Evolutionary conservation across 2,329 filamentous ascomycete species (phyloP), one percentile per base, ranked within the genome.

Genomic region (Sporothrix inflata): DNA sequence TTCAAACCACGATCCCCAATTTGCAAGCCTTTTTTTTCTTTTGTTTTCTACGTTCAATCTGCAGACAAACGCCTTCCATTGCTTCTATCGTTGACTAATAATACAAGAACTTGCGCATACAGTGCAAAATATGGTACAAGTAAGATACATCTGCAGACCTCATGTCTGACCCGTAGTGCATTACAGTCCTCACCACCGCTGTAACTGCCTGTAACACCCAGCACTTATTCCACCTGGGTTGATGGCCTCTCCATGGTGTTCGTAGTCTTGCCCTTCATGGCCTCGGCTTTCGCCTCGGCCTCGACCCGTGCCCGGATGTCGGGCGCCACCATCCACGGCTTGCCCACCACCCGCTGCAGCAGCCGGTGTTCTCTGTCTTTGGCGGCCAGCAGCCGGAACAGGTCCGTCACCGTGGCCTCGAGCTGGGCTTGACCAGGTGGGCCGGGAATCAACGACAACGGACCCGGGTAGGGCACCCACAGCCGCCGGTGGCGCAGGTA

Each of bases 351-450:
- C 34, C 57, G 57, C 57, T 61, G 27, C 19, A 69, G 34, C 19
- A 38, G 47, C 27, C 66, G 66, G 30, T 24, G 19, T 47, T 70
- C 38, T 8, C 45, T 16, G 6, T 63, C 69, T 57, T 63, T 70
- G 53, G 53, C 40, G 16, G 57, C 55, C 55, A 70, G 40, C 8
- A 57, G 69, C 12, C 69, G 53, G 69, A n/a, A 63, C 11, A 70
- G 42, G 53, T 61, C 57, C 1, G 57, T 61, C 19, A 61, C 19
- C 2, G 30, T 21, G 19, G 57, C 57, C 19, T 61, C 55, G 14
- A 60, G 16, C 19, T 34, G 27, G 9, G 30, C 4, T 12, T 60
- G 55, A 6, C 9, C 30, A 4, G 19, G 7, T 11, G 55, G 55
- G 30, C 55, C 55, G 8, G 30, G 55, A 7, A 40, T 19, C 0